These are phyloP conservation scores for Mortierella sp. DNA, from an alignment of 371 early-diverging fungal genomes.

Conservation along the genomic window DNA sequence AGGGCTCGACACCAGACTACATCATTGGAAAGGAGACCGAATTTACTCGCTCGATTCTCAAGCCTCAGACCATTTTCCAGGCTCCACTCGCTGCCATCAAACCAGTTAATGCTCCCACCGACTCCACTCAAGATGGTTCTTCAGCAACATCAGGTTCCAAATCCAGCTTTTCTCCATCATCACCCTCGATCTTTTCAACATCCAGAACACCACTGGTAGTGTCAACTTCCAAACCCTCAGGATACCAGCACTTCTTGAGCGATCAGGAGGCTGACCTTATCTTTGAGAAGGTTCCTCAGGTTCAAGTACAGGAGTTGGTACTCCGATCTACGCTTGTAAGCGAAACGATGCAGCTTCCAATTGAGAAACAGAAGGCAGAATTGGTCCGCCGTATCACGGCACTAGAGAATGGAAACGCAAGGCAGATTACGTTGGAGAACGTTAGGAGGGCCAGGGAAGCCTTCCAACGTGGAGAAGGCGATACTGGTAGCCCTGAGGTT, in stretches of 20 bases:
- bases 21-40: constrained; percentile 51
- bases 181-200: constrained; percentile 47
- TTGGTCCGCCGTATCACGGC: constrained; percentile 80
- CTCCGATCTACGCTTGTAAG: constrained; percentile 42
- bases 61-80: constrained; percentile 39
- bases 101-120: constrained; percentile 13
- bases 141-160: constrained; percentile 12
- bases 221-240: constrained; percentile 49
- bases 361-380: constrained; percentile 70
- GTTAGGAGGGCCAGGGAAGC: constrained; percentile 78
- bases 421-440: constrained; percentile 84
- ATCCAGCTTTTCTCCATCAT: constrained; percentile 32
- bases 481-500: constrained; percentile 95
- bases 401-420: constrained; percentile 83
- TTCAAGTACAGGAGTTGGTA: constrained; percentile 58
- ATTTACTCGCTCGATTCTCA: constrained; percentile 41
- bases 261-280: constrained; percentile 65
- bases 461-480: constrained; percentile 82
- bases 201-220: constrained; percentile 38
- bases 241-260: constrained; percentile 67
- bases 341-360: constrained; percentile 44
- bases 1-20: constrained; percentile 49
- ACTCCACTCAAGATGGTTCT: constrained; percentile 6
- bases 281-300: constrained; percentile 72
- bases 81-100: constrained; percentile 49